Evolutionary conservation across 768 basidiomycete species (phyloP).

Genomic region (Termitomyces sp.): DNA sequence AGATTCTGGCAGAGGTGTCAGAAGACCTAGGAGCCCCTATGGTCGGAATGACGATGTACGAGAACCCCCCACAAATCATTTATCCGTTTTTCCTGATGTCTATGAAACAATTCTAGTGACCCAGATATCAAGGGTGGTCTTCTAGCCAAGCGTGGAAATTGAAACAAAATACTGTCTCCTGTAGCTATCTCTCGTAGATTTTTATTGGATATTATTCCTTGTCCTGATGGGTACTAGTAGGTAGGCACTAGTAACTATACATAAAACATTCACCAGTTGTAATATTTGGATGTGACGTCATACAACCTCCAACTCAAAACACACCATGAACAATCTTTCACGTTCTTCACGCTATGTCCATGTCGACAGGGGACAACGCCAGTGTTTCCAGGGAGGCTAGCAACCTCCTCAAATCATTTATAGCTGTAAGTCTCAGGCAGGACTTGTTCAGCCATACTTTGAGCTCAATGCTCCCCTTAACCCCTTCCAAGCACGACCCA

Average conservation of each 20-base stretch:
- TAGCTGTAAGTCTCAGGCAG: constrained; percentile 7
- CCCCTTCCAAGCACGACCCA: constrained; percentile 38
- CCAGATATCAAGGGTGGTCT: constrained; percentile 67
- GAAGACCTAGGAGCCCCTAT: constrained; percentile 88
- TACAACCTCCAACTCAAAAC: no score
- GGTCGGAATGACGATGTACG: constrained; percentile 89
- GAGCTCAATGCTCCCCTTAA: neutral
- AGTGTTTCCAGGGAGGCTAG: constrained; percentile 1
- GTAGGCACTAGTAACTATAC: no score
- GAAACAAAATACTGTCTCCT: constrained; percentile 19
- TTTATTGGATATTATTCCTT: no score
- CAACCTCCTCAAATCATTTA: constrained; percentile 11
- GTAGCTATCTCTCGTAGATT: neutral
- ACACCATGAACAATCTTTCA: neutral
- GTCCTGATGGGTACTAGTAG: no score
- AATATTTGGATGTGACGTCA: no score
- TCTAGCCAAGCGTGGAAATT: constrained; percentile 68
- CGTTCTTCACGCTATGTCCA: neutral
- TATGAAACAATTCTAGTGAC: constrained; percentile 39
- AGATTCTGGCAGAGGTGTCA: constrained; percentile 87
- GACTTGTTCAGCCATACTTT: neutral
- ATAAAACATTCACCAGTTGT: no score
- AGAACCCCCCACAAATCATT: constrained; percentile 4
- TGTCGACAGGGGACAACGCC: neutral
- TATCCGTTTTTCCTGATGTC: neutral